Conservation (phyloP, 1,284 basidiomycete species). For the Cyathus olla region DNA sequence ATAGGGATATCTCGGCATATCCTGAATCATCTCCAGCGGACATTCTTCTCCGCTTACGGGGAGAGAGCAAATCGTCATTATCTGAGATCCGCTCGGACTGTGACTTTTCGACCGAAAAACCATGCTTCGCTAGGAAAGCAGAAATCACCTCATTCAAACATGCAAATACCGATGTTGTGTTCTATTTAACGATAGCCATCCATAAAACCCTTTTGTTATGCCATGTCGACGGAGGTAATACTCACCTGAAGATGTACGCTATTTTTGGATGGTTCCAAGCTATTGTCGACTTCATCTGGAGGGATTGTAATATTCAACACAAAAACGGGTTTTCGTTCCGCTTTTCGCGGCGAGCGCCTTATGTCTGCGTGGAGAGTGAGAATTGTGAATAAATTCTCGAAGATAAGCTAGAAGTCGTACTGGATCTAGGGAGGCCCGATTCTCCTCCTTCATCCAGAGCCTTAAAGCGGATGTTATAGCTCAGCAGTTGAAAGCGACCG, state of each 20-base stretch:
- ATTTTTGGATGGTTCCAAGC: slow-evolving; percentile 81
- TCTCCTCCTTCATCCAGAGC: slow-evolving; percentile 73
- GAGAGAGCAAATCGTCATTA: slow-evolving; percentile 28
- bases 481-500: not conserved
- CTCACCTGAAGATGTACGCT: slow-evolving; percentile 76
- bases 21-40: no score
- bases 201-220: no score
- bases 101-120: slow-evolving; percentile 52
- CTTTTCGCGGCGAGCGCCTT: slow-evolving; percentile 80
- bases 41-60: slow-evolving; percentile 54
- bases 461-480: slow-evolving; percentile 39
- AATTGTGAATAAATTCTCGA: not conserved
- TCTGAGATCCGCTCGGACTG: slow-evolving; percentile 18
- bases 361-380: slow-evolving; percentile 43
- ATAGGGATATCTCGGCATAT: no score
- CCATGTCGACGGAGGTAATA: slow-evolving; percentile 3
- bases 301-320: slow-evolving; percentile 82
- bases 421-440: slow-evolving; percentile 52
- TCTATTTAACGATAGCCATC: slow-evolving; percentile 1
- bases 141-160: slow-evolving; percentile 73
- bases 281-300: slow-evolving; percentile 76
- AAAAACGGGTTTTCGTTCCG: slow-evolving; percentile 83
- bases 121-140: slow-evolving; percentile 74
- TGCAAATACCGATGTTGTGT: slow-evolving; percentile 51
- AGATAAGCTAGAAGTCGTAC: slow-evolving; percentile 44